Percentiles rank a stretch among this genome's conserved stretches.
phyloP scores from a whole-genome alignment of 2,329 filamentous ascomycete species.

The Sporothrix brunneoviolacea region DNA sequence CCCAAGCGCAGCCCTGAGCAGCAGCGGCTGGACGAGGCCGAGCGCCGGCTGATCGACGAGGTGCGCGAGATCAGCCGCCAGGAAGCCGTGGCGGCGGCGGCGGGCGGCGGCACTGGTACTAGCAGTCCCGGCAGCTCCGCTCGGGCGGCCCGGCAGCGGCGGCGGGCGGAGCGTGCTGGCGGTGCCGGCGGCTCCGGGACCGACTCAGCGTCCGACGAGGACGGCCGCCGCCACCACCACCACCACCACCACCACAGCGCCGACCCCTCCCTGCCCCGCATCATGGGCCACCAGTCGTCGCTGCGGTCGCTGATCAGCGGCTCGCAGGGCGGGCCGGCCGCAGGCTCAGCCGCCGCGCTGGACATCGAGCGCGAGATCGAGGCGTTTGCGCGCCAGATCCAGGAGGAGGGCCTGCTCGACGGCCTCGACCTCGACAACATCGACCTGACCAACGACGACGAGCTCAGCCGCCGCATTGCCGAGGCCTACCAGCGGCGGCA shows the following conservation, averaged over 20 bases:
- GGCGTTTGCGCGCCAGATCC: conserved; percentile 75
- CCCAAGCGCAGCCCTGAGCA: conserved; percentile 47
- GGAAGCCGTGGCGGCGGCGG: conserved; percentile 48
- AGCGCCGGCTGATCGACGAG: conserved; percentile 62
- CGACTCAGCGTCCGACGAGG: conserved; percentile 21
- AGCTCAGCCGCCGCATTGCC: conserved; percentile 83
- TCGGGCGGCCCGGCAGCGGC: conserved; percentile 2
- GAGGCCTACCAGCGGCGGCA: conserved; percentile 79
- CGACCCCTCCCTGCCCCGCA: conserved; percentile 27
- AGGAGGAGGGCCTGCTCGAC: conserved; percentile 62
- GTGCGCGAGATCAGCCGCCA: conserved; percentile 68
- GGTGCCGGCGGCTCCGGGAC: conserved; percentile 16
- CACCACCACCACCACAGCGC: conserved; percentile 35
- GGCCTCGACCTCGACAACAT: conserved; percentile 85
- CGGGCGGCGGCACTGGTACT: not conserved
- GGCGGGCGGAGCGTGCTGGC: conserved; percentile 15
- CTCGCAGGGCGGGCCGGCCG: not conserved
- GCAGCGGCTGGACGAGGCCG: conserved; percentile 54
- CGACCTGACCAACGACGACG: conserved; percentile 76
- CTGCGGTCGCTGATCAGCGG: conserved; percentile 76
- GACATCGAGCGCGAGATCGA: conserved; percentile 85
- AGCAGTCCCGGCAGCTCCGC: not conserved
- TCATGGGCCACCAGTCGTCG: conserved; percentile 74
- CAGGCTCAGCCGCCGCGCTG: conserved; percentile 27
- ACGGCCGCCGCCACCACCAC: not conserved